Evolutionary conservation across 2,329 filamentous ascomycete genomes (phyloP).

Genomic region (Fusarium algeriense): DNA sequence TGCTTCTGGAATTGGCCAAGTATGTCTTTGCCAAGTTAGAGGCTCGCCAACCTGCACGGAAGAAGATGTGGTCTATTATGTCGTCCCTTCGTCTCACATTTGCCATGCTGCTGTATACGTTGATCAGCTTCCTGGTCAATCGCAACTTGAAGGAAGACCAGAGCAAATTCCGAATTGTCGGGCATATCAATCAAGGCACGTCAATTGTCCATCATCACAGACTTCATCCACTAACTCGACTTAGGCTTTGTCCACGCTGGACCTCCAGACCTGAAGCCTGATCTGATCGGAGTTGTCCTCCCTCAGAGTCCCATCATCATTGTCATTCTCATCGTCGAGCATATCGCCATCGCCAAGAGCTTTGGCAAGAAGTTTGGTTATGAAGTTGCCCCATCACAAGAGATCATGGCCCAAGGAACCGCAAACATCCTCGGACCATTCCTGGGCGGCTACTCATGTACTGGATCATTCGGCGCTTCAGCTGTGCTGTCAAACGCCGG

Average conservation of each 20-base stretch:
- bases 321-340: slow-evolving; percentile 83
- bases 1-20: slow-evolving; percentile 71
- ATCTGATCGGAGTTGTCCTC: slow-evolving; percentile 69
- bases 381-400: slow-evolving; percentile 81
- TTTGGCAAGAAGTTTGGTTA: slow-evolving; percentile 86
- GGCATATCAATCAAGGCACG: slow-evolving; percentile 72
- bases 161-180: slow-evolving; percentile 72
- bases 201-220: not conserved
- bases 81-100: slow-evolving; percentile 82
- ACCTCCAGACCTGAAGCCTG: slow-evolving; percentile 63
- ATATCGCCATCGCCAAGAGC: slow-evolving; percentile 86
- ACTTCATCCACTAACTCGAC: slow-evolving; percentile 12
- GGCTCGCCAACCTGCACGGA: slow-evolving; percentile 68
- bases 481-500: slow-evolving; percentile 89
- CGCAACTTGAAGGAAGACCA: slow-evolving; percentile 61
- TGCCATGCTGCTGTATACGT: slow-evolving; percentile 79
- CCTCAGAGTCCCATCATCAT: slow-evolving; percentile 77
- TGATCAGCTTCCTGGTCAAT: slow-evolving; percentile 78
- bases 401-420: slow-evolving; percentile 82
- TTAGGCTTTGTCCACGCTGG: slow-evolving; percentile 49
- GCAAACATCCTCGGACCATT: slow-evolving; percentile 82
- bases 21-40: slow-evolving; percentile 69
- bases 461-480: slow-evolving; percentile 71
- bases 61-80: slow-evolving; percentile 77
- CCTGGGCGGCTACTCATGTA: slow-evolving; percentile 67